phyloP scores from a whole-genome alignment of 2,329 filamentous ascomycete species.

The Corinectria fuckeliana region DNA sequence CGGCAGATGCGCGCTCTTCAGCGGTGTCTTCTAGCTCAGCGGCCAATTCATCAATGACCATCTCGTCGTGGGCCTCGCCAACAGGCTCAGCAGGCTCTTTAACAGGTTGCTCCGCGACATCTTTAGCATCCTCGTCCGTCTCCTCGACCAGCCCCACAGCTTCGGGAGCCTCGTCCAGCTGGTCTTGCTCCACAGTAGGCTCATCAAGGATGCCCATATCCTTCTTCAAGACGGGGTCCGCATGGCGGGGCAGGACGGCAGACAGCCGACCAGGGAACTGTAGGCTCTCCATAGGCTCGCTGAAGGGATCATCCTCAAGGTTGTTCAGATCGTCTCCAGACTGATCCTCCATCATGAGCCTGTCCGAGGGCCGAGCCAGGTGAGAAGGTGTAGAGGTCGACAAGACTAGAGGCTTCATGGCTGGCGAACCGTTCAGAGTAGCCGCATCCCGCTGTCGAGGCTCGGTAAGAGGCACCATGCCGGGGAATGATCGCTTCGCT shows the following conservation, averaged over 20 bases:
- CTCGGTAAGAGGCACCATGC: conserved; percentile 43
- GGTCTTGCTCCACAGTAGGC: conserved; percentile 16
- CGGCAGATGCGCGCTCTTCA: conserved; percentile 10
- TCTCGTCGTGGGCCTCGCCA: conserved; percentile 28
- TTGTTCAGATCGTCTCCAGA: conserved; percentile 31
- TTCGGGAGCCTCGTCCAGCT: conserved; percentile 4
- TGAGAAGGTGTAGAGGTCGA: conserved; percentile 39
- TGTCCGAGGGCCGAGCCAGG: conserved; percentile 43
- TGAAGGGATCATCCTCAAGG: conserved; percentile 41
- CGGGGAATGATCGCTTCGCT: conserved; percentile 52
- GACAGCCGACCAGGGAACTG: conserved; percentile 55
- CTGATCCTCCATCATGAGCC: conserved; percentile 46
- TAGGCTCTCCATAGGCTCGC: conserved; percentile 44
- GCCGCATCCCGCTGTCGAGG: conserved; percentile 28
- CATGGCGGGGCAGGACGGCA: conserved; percentile 51
- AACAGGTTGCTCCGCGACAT: not conserved
- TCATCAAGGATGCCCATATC: conserved; percentile 43
- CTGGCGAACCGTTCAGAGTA: conserved; percentile 39
- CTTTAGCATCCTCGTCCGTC: not conserved
- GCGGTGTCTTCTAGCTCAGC: conserved; percentile 20
- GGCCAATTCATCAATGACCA: conserved; percentile 33
- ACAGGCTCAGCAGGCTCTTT: conserved; percentile 19
- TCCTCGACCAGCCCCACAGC: conserved; percentile 5
- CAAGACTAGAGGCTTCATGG: conserved; percentile 46
- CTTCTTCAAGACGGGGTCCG: conserved; percentile 47